Evolutionary conservation across 768 basidiomycete species (phyloP), one percentile per base, ranked within the genome.

Genomic region (Mycena rosella): DNA sequence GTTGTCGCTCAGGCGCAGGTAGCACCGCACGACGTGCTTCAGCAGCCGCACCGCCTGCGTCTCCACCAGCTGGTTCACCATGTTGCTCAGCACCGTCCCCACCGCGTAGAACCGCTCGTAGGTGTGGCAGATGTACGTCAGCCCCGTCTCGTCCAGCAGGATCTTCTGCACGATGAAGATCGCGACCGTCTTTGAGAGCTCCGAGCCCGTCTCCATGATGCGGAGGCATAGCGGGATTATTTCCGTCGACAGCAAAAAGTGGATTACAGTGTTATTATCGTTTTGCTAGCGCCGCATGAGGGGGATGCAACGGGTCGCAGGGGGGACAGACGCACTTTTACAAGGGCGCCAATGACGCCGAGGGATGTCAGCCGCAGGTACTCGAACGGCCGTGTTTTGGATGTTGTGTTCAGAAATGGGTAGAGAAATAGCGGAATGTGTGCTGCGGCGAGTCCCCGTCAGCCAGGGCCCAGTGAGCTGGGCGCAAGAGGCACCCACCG

Each of bases 91-190:
- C 18, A 99, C 98, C 10, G 97, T 98, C 20, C 97, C 98, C 60
- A 99, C 98, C 17, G 98, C 98, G 78, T 98, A 99, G 83, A 99
- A 99, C 58, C 98, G 88, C 78, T 99, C 98, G 77, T 99, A 99
- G n/a, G 98, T 99, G 80, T 99, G 98, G 74, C 98, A 99, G 75
- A 99, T 99, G 79, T 99, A 99, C 18, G 96, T 96, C 66, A 99
- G 82, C 22, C 98, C 98, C 4, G 97, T 96, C 80, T 99, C 98
- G 78, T 99, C 98, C 59, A 99, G 86, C 18, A 99, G 86, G 65
- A 95, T 95, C 82, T 99, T 99, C 79, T 99, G 98, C 5, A 99
- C 98, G 75, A 99, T 99, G 81, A 99, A 99, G 75, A 99, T 99
- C 47, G 98, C 98, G 49, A 99, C 98, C 0, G 98, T 99, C 82